Evolutionary conservation across 164 flowering plant genomes (phyloP), one percentile per base, ranked within the genome.

Genomic region (Aristolochia contorta): DNA sequence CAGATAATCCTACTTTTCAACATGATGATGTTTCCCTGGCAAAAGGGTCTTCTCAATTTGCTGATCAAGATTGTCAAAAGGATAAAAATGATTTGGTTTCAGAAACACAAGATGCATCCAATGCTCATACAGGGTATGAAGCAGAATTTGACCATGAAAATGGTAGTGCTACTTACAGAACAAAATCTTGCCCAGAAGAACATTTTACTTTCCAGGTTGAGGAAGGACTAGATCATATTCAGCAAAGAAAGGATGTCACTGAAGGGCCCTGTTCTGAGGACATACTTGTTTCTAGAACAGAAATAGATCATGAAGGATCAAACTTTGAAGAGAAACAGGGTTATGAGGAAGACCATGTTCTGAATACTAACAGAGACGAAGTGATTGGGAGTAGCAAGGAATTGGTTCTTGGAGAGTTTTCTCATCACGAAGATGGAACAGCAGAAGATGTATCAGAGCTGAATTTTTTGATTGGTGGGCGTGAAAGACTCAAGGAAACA

Each of bases 401-500:
- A 12, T 20, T 6, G 13, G 56, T 16, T 22, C 13, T 13, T 22
- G 16, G 30, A 22, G 56, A 16, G 30, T 8, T 22, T 23, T 22
- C 7, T 22, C 27, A 15, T 53, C 18, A 5, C 20, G 32, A 53
- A 53, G 16, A 53, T 23, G 56, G 14, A 20, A 54, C 43, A 21
- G 30, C 18, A 7, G 45, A 32, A 15, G 46, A 16, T 24, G 57
- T 24, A 18, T 22, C 37, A 16, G 37, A 33, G 33, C 69, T 67
- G 61, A 67, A 46, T 37, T 64, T 63, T 57, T 65, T 85, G 50
- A 77, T 85, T 55, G 71, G 58, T 63, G 82, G 74, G 12, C 72
- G 91, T 58, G 96, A 93, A 68, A 89, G 71, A 72, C 71, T 82
- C 12, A 93, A 92, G 78, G 87, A 85, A 72, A 87, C 96, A 47